These are phyloP conservation scores for Aschersonia sp. DNA, from an alignment of 2,329 filamentous ascomycete species.

Conservation along the genomic window DNA sequence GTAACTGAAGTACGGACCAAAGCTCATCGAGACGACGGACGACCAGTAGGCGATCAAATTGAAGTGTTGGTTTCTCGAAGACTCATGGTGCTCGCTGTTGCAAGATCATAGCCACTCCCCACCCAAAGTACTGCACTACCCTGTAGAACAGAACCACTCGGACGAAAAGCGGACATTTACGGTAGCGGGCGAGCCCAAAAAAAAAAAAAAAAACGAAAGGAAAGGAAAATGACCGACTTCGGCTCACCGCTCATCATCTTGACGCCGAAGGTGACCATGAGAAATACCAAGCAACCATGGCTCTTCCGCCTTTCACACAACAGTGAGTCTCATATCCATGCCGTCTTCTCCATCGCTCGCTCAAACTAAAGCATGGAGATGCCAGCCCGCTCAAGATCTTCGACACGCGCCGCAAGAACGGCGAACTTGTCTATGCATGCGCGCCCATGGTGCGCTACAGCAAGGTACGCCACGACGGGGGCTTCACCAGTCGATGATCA, in stretches of 20 bases:
- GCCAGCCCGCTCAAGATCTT: constrained; percentile 44
- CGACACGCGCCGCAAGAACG: constrained; percentile 34
- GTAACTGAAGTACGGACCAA: too few species aligned
- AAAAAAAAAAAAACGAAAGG: background rate
- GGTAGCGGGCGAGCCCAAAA: too few species aligned
- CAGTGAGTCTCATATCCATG: background rate
- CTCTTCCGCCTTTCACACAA: background rate
- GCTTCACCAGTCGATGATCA: background rate
- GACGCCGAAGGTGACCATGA: background rate
- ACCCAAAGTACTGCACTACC: too few species aligned
- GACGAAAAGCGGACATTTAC: too few species aligned
- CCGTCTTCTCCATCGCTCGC: background rate
- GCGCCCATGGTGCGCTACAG: constrained; percentile 58
- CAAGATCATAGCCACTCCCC: too few species aligned
- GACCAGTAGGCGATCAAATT: too few species aligned
- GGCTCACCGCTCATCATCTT: background rate
- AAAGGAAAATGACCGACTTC: background rate
- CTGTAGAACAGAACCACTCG: too few species aligned
- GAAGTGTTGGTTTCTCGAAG: too few species aligned
- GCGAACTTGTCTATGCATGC: constrained; percentile 40
- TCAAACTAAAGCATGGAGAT: background rate
- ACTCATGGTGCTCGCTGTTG: too few species aligned
- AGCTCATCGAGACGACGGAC: too few species aligned
- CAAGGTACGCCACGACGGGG: constrained; percentile 26
- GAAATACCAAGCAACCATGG: too few species aligned